These are phyloP conservation scores for Salinomyces thailandicus DNA, from an alignment of 2,329 filamentous ascomycete species.

Conservation along the genomic window DNA sequence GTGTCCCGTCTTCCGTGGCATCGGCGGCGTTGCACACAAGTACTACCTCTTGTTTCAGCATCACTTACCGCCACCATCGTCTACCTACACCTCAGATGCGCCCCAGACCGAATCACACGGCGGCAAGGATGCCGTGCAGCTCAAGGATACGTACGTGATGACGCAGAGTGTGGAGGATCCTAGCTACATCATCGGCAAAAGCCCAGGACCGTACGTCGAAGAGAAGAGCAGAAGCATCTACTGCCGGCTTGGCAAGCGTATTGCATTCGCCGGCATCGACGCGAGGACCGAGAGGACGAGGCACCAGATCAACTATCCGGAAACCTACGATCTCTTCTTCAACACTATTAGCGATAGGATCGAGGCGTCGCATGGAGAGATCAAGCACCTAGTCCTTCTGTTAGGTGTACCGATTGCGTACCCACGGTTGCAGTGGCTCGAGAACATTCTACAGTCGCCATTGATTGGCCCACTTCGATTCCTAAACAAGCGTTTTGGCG, in stretches of 20 bases:
- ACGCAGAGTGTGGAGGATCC: conserved; percentile 48
- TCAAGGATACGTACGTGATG: conserved; percentile 63
- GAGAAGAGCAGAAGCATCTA: conserved; percentile 52
- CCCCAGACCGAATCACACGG: conserved; percentile 39
- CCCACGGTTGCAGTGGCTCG: conserved; percentile 81
- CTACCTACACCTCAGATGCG: conserved; percentile 73
- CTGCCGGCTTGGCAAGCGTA: conserved; percentile 53
- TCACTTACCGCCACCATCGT: conserved; percentile 71
- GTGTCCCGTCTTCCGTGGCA: conserved; percentile 54
- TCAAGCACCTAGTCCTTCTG: conserved; percentile 53
- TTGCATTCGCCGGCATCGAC: conserved; percentile 52
- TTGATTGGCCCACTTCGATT: conserved; percentile 82
- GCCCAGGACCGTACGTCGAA: conserved; percentile 56
- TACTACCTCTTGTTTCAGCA: conserved; percentile 59
- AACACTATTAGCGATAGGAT: conserved; percentile 44
- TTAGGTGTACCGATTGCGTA: conserved; percentile 62
- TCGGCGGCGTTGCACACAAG: conserved; percentile 47
- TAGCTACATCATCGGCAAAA: conserved; percentile 68
- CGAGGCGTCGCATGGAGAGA: conserved; percentile 38
- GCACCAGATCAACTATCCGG: conserved; percentile 79
- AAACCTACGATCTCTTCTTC: conserved; percentile 54
- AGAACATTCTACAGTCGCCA: conserved; percentile 81
- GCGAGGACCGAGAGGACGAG: conserved; percentile 66
- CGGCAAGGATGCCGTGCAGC: conserved; percentile 57
- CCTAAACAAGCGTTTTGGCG: conserved; percentile 78